Evolutionary conservation across 2,329 filamentous ascomycete species (phyloP), one percentile per base, ranked within the genome.

Genomic region (Pezicula carpinea): DNA sequence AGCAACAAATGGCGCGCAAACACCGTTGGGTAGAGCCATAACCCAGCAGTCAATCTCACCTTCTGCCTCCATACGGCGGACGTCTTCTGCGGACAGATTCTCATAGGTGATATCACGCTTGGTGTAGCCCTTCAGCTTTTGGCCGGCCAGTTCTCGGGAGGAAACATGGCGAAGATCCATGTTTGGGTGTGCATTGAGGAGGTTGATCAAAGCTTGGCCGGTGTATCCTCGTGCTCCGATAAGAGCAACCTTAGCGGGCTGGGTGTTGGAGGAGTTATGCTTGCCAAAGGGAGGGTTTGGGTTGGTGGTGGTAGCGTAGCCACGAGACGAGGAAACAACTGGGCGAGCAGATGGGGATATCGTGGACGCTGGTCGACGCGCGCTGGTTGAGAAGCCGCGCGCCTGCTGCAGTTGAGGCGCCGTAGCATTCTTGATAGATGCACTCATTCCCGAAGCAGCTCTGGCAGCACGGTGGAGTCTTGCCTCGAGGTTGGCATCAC

Each of bases 201-300:
- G 80, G 51, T 82, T 84, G 59, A 97, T 89, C 40, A 99, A 75
- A 46, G 89, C 89, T 67, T 96, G 89, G 34, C 93, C 92, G 45
- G 92, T 97, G 66, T 96, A 97, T 29, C 93, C 92, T 62, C 91
- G 87, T 47, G 90, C 91, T 53, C 91, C 91, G 55, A 96, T 95
- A 46, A 96, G 76, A 38, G 87, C 91, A 41, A 96, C 80, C 62
- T 85, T 87, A 11, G 90, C 83, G 10, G 88, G 86, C 51, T 81
- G 79, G 49, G 80, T 78, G 69, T 91, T 95, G 50, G 89, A 89
- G 49, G 83, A 85, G 69, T 95, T 95, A 74, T 90, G 91, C 70
- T 85, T 84, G 47, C 89, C 90, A 49, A 93, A 81, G 13, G 91
- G 90, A 44, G 91, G 90, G 74, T 96, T 96, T 11, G 90, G 89